These are phyloP conservation scores for Nelumbo lutea DNA, from an alignment of 164 flowering plant genomes.

Conservation along the genomic window DNA sequence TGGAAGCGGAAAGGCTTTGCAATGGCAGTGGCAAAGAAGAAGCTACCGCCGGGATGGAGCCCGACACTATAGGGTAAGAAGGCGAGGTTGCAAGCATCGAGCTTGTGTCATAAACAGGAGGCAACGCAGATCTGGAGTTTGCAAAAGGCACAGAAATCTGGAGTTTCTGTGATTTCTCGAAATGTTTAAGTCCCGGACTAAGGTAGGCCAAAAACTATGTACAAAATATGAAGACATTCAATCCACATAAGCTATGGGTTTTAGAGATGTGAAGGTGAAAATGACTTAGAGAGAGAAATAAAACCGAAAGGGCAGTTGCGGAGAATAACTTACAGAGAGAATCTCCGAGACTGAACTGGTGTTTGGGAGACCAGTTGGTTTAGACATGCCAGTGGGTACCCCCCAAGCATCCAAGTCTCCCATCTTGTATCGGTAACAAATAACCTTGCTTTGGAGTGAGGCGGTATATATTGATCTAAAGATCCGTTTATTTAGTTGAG, in stretches of 20 bases:
- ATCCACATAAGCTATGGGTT: not conserved
- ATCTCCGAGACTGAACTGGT: too few species aligned
- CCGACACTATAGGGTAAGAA: conserved; percentile 71
- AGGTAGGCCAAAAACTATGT: not conserved
- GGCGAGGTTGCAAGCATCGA: conserved; percentile 42
- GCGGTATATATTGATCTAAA: too few species aligned
- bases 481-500: too few species aligned
- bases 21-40: conserved; percentile 33
- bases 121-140: conserved; percentile 37
- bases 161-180: too few species aligned
- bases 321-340: not conserved
- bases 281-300: not conserved
- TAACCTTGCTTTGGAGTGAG: too few species aligned
- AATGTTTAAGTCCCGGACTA: not conserved
- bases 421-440: too few species aligned
- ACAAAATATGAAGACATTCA: not conserved
- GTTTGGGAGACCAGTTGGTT: too few species aligned
- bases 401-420: too few species aligned
- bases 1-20: conserved; percentile 4
- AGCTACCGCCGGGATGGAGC: conserved; percentile 47
- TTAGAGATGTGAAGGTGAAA: not conserved
- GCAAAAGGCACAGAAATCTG: conserved; percentile 36
- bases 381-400: too few species aligned
- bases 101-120: conserved; percentile 35
- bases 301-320: not conserved